phyloP scores from a whole-genome alignment of 345 rosid genomes.

The Eucalyptus coolabah region DNA sequence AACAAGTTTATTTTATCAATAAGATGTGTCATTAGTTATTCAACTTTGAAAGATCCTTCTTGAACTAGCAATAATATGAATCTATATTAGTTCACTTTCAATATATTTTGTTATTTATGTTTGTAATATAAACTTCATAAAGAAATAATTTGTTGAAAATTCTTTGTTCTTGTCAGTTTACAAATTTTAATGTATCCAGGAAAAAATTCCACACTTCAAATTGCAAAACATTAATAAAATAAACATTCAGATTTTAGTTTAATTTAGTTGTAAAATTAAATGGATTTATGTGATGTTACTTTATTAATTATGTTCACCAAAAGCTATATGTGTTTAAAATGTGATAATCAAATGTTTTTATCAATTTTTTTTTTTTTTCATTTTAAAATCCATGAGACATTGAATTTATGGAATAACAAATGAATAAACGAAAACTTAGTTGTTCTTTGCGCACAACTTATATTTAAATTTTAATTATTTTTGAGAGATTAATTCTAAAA shows the following conservation, averaged over 20 bases:
- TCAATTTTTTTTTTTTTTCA: neutral
- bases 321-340: neutral
- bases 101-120: neutral
- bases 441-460: neutral
- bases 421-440: neutral
- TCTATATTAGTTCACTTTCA: neutral
- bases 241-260: neutral
- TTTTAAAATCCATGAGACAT: neutral
- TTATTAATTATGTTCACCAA: neutral
- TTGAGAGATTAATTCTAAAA: neutral
- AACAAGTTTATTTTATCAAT: neutral
- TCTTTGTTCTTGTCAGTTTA: neutral
- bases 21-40: neutral
- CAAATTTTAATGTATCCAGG: neutral
- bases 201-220: neutral
- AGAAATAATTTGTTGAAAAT: neutral
- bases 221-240: neutral
- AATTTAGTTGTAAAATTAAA: neutral
- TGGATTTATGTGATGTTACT: neutral
- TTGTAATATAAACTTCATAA: neutral
- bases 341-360: neutral
- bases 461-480: neutral
- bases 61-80: neutral
- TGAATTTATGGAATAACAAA: neutral
- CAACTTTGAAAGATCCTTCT: neutral